These are phyloP conservation scores for Cyclotella baltica DNA, from an alignment of 108 stramenopile species.

Conservation along the genomic window DNA sequence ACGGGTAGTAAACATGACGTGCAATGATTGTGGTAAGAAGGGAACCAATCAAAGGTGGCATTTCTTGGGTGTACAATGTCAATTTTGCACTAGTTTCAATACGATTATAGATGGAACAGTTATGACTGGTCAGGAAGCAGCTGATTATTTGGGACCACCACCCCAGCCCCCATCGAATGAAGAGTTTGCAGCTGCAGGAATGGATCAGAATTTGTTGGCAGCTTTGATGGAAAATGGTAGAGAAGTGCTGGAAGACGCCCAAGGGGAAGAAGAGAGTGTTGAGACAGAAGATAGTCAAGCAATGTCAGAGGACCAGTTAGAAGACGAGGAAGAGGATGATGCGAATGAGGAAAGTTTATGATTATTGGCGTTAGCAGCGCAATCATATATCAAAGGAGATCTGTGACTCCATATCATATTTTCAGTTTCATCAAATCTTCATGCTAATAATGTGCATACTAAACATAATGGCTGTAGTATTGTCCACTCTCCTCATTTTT, in stretches of 20 bases:
- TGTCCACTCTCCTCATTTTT: no score
- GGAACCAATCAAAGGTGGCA: slow-evolving; percentile 80
- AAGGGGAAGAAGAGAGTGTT: slow-evolving; percentile 19
- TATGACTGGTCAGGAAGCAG: slow-evolving; percentile 77
- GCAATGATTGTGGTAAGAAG: slow-evolving; percentile 82
- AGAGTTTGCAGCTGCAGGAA: slow-evolving; percentile 19
- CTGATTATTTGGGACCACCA: slow-evolving; percentile 67
- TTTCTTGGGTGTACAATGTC: slow-evolving; percentile 83
- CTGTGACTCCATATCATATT: no score
- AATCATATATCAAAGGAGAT: no score
- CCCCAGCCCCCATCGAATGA: slow-evolving; percentile 22
- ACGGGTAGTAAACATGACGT: slow-evolving; percentile 82
- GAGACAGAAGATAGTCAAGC: slow-evolving; percentile 23
- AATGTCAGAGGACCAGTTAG: slow-evolving; percentile 22
- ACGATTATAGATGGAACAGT: slow-evolving; percentile 79
- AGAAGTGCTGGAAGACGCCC: slow-evolving; percentile 15
- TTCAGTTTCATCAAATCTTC: no score
- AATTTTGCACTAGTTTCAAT: slow-evolving; percentile 78
- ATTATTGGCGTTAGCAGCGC: no score
- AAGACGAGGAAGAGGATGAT: slow-evolving; percentile 26
- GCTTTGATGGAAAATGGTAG: slow-evolving; percentile 34
- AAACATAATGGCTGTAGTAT: no score
- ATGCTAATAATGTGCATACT: no score
- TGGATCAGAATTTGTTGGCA: slow-evolving; percentile 42
- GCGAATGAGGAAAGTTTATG: slow-evolving; percentile 7